phyloP scores from a whole-genome alignment of 2,329 filamentous ascomycete species.

The Pseudogymnoascus sp. region DNA sequence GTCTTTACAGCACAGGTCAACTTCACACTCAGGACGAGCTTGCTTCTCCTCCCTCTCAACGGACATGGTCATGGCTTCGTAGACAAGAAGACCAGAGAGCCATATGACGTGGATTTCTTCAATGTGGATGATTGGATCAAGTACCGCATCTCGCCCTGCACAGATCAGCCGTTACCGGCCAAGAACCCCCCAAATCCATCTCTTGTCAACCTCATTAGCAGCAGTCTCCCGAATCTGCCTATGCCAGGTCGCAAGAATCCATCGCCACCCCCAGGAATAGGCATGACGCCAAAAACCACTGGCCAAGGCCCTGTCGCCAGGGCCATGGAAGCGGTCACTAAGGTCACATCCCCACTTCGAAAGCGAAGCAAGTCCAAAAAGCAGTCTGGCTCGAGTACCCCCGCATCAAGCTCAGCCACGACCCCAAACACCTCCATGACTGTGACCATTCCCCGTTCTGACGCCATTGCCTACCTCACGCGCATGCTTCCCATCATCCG shows the following conservation, averaged over 20 bases:
- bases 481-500: constrained; percentile 66
- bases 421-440: constrained; percentile 22
- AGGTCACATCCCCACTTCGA: neutral
- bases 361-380: neutral
- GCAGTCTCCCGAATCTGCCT: constrained; percentile 26
- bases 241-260: constrained; percentile 23
- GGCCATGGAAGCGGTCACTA: neutral
- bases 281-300: neutral
- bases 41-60: constrained; percentile 75
- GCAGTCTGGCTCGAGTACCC: neutral
- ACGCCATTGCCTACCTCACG: constrained; percentile 55
- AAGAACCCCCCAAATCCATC: constrained; percentile 31
- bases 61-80: constrained; percentile 67
- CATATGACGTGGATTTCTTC: constrained; percentile 80
- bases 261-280: neutral
- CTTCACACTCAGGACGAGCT: constrained; percentile 82
- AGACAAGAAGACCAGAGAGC: constrained; percentile 64
- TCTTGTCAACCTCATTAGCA: constrained; percentile 27
- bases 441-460: constrained; percentile 28
- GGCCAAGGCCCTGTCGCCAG: neutral
- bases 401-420: neutral
- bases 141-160: constrained; percentile 68
- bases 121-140: constrained; percentile 71
- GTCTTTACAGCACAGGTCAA: constrained; percentile 89
- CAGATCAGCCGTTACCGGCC: constrained; percentile 57